Evolutionary conservation across 257 asterid species (phyloP).

Genomic region (Gentiana straminea): DNA sequence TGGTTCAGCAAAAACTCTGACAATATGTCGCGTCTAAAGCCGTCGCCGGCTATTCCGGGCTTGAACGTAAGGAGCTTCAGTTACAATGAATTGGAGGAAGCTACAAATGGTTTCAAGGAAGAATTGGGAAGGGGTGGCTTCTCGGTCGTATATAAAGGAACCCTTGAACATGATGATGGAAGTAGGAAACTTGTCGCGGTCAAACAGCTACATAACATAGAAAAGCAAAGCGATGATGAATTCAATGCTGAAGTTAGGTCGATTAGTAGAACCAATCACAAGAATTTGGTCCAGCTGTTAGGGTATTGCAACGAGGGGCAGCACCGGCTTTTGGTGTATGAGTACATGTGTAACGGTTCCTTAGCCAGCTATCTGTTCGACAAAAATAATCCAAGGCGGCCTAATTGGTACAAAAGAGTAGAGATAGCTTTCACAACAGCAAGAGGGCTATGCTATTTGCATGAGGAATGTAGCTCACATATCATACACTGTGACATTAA

Average conservation of each 20-base stretch:
- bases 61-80: constrained; percentile 10
- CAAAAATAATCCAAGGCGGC: constrained; percentile 14
- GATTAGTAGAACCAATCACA: constrained; percentile 49
- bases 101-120: constrained; percentile 31
- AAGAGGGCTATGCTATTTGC: constrained; percentile 46
- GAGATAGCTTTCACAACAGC: constrained; percentile 44
- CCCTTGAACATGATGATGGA: constrained; percentile 21
- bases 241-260: constrained; percentile 43
- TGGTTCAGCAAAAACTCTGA: not conserved
- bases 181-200: constrained; percentile 32
- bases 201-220: constrained; percentile 30
- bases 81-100: constrained; percentile 31
- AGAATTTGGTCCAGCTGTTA: constrained; percentile 39
- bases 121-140: constrained; percentile 52
- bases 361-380: constrained; percentile 32
- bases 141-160: constrained; percentile 38
- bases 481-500: constrained; percentile 62
- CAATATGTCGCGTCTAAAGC: not conserved
- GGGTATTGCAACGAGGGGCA: constrained; percentile 39
- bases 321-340: constrained; percentile 39
- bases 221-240: constrained; percentile 29
- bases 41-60: not conserved
- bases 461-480: constrained; percentile 51
- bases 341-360: constrained; percentile 36
- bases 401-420: constrained; percentile 33